phyloP scores from a whole-genome alignment of 352 stramenopile genomes.

The Globisporangium paroecandrum region DNA sequence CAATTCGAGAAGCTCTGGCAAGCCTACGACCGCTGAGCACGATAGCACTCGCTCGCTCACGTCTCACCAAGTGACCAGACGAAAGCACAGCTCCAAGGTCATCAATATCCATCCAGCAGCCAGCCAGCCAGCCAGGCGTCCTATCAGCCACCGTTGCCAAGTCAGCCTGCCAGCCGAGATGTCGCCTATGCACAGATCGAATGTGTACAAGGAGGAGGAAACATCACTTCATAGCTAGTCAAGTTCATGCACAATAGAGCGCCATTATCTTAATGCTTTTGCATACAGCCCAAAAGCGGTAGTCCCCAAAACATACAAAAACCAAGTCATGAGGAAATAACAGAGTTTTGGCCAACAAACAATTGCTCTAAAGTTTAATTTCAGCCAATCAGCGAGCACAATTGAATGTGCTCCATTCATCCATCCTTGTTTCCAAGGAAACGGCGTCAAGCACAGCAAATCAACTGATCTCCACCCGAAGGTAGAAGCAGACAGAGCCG shows the following conservation, averaged over 20 bases:
- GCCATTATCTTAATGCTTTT: neutral
- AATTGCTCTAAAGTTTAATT: constrained; percentile 18
- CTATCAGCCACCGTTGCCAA: neutral
- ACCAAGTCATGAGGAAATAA: neutral
- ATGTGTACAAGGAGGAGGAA: neutral
- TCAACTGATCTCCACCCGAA: neutral
- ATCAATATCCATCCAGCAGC: neutral
- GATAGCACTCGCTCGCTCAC: too few species aligned
- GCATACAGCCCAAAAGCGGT: neutral
- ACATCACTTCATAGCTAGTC: neutral
- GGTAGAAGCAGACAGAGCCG: neutral
- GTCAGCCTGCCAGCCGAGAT: neutral
- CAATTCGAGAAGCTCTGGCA: constrained; percentile 64
- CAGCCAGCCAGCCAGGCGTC: neutral
- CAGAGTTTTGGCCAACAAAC: constrained; percentile 25
- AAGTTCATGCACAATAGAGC: neutral
- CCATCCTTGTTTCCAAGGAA: neutral
- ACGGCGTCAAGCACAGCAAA: constrained; percentile 5
- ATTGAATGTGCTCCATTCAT: constrained; percentile 5
- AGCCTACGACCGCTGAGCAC: constrained; percentile 40
- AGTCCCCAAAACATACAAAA: neutral
- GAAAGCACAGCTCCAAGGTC: neutral
- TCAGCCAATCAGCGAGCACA: constrained; percentile 20
- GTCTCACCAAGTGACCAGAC: neutral
- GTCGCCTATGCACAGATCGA: neutral